These are phyloP conservation scores for Nakazawaea anatomiae DNA, from an alignment of 805 yeast genomes.

Conservation along the genomic window DNA sequence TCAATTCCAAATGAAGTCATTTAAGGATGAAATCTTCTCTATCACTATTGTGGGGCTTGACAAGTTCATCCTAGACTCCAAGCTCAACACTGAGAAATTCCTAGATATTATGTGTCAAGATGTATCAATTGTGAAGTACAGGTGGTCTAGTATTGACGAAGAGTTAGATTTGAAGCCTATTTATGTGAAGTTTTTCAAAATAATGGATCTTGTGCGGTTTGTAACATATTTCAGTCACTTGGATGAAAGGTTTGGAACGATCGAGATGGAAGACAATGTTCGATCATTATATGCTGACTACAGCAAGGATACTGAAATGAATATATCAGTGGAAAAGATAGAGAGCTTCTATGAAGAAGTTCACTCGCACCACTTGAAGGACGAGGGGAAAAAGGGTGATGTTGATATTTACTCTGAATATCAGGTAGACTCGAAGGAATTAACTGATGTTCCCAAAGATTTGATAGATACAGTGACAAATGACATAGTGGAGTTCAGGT, in stretches of 20 bases:
- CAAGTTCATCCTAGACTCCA: not conserved
- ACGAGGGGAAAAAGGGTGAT: not conserved
- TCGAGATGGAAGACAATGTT: slow-evolving; percentile 2
- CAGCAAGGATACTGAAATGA: not conserved
- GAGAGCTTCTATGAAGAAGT: slow-evolving; percentile 6
- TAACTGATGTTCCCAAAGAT: slow-evolving; percentile 50
- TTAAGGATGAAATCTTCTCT: not conserved
- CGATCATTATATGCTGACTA: not conserved
- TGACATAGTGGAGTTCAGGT: slow-evolving; percentile 51
- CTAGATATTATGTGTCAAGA: not conserved
- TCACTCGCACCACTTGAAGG: not conserved
- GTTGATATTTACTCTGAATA: slow-evolving; percentile 23
- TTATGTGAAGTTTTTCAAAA: slow-evolving; percentile 22
- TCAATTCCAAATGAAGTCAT: not conserved
- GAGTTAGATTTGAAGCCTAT: slow-evolving; percentile 15
- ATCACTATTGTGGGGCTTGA: not conserved
- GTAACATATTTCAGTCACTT: slow-evolving; percentile 5
- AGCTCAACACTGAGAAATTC: slow-evolving; percentile 1
- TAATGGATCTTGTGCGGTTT: slow-evolving; percentile 20
- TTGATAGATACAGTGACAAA: slow-evolving; percentile 45
- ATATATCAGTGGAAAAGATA: not conserved
- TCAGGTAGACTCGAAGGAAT: slow-evolving; percentile 50
- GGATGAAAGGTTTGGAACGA: not conserved
- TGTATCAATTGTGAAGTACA: not conserved
- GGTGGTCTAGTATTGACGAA: slow-evolving; percentile 4